Evolutionary conservation across 1,284 basidiomycete species (phyloP).

Genomic region (Inonotus obliquus): DNA sequence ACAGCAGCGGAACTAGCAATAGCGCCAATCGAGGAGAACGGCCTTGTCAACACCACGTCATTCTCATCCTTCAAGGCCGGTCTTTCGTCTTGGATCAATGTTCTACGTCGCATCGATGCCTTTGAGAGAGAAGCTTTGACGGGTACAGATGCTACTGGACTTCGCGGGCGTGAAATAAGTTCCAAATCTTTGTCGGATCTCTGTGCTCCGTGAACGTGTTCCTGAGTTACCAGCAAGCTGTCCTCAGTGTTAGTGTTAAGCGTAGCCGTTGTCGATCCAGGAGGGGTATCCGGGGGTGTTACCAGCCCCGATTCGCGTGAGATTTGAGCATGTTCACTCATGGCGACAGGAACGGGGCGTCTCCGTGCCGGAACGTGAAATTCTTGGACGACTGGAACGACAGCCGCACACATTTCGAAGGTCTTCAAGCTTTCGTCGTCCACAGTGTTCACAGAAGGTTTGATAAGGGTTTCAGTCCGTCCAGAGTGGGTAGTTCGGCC

Average conservation of each 20-base stretch:
- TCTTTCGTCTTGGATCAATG: neutral
- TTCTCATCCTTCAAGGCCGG: neutral
- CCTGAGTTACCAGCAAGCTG: neutral
- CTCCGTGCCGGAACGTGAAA: neutral
- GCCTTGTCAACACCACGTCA: neutral
- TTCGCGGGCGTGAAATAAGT: neutral
- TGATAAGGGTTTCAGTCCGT: too few relatives aligned
- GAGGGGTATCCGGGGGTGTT: slow-evolving; percentile 15
- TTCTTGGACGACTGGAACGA: neutral
- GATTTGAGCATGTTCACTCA: neutral
- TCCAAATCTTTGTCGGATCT: neutral
- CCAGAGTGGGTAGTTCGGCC: too few relatives aligned
- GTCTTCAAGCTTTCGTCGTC: too few relatives aligned
- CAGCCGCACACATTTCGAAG: too few relatives aligned
- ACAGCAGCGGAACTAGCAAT: neutral
- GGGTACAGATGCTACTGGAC: neutral
- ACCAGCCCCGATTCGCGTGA: slow-evolving; percentile 4
- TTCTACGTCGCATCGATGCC: neutral
- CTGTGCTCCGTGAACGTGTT: neutral
- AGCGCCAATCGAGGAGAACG: neutral
- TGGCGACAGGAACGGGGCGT: neutral
- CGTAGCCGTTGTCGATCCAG: neutral
- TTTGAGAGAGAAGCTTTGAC: neutral
- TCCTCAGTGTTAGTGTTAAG: neutral
- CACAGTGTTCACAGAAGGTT: too few relatives aligned